Percentiles rank a stretch among this genome's conserved stretches.
Evolutionary conservation across 768 basidiomycete species (phyloP).

Genomic region (Rubroboletus satanas): DNA sequence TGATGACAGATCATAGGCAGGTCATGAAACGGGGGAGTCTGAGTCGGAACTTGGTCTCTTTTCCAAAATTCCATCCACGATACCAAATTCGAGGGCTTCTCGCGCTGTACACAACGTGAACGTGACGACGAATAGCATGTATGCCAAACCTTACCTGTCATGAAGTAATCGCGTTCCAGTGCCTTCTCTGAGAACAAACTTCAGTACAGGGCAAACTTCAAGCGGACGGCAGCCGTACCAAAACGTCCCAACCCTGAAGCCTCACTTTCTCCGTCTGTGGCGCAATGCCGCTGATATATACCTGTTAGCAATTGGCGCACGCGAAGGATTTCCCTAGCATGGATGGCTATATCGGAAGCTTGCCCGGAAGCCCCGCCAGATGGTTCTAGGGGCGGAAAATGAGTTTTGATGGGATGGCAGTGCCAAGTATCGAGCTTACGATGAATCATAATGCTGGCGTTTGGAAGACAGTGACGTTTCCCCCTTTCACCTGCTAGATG

Average conservation of each 20-base stretch:
- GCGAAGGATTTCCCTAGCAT: constrained; percentile 92
- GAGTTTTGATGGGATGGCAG: constrained; percentile 3
- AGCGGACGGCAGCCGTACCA: constrained; percentile 45
- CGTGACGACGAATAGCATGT: constrained; percentile 16
- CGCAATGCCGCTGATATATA: constrained; percentile 89
- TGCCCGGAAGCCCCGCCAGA: constrained; percentile 95
- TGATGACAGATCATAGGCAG: constrained; percentile 2
- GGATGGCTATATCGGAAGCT: constrained; percentile 95
- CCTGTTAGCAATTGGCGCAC: constrained; percentile 78
- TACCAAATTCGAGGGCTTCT: constrained; percentile 87
- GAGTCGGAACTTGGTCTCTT: constrained; percentile 58
- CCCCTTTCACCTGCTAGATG: constrained; percentile 63
- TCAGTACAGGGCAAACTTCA: constrained; percentile 22
- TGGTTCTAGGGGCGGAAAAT: constrained; percentile 58
- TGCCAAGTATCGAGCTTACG: constrained; percentile 48
- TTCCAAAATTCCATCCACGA: constrained; percentile 89
- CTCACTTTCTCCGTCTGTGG: constrained; percentile 56
- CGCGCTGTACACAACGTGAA: constrained; percentile 49
- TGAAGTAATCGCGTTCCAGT: constrained; percentile 92
- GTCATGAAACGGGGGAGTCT: constrained; percentile 22
- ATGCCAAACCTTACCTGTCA: constrained; percentile 60
- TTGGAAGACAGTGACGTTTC: constrained; percentile 87
- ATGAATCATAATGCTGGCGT: constrained; percentile 98
- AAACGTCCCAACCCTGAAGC: constrained; percentile 70
- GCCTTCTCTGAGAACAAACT: constrained; percentile 60